Base-by-base conservation (phyloP, 805 yeast species). In the Ogataea parapolymorpha region DNA sequence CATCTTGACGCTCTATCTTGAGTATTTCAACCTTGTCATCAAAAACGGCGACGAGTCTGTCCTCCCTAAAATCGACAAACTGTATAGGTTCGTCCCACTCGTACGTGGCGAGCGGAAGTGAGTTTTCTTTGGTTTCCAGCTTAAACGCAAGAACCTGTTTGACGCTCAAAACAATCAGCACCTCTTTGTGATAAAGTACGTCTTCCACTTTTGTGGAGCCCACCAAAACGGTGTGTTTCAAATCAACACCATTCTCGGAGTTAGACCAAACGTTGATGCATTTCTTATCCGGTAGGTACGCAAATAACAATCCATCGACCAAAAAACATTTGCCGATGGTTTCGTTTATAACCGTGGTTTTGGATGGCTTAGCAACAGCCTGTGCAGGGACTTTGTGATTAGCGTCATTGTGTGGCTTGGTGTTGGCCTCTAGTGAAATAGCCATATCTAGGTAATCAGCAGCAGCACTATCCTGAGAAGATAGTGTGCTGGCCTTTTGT, bases 401-500 rank as follows among this genome's bases (percentile, higher is more conserved):
- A 6, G 23, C 35, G n/a, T 29, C 41, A 30, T 35, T 37, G 11
- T 26, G 10, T 9, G 35, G 17, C 25, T 37, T 45, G 10, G 48
- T 29, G 31, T 41, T 46, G 2, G 57, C 52, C 5, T 53, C 56
- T 29, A 55, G 35, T 2, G 56, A 46, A n/a, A 55, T 51, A 3
- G 55, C 44, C 58, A 55, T 49, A 28, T 55, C 53, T 12, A 53
- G 35, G 26, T 51, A 55, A 8, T 51, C 60, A 20, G 40, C 38
- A 12, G 20, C 39, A 16, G 32, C 44, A 11, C 42, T 9, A 3
- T 44, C 46, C 24, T 33, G 41, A 11, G 38, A 23, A 4, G 42
- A 25, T 2, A 22, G 27, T 3, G 42, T 17, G 23, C 26, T 42
- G n/a, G 35, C n/a, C 8, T 34, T n/a, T 10, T 33, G 26, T 4